phyloP scores from a whole-genome alignment of 2,329 filamentous ascomycete genomes.

The Phialocephala sp. region DNA sequence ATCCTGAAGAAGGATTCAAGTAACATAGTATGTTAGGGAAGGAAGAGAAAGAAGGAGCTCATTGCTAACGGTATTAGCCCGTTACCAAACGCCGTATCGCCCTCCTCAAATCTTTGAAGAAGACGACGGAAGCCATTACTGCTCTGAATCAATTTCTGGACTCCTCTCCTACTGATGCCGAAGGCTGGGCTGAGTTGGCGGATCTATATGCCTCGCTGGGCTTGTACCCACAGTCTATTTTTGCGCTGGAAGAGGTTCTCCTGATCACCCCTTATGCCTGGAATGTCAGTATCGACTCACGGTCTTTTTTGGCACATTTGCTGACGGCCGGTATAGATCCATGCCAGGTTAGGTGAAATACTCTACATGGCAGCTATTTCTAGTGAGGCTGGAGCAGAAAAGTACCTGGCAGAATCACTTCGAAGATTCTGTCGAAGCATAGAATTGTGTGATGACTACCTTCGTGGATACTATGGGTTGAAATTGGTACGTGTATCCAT shows the following conservation, averaged over 20 bases:
- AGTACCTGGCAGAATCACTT: constrained; percentile 72
- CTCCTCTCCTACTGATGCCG: constrained; percentile 85
- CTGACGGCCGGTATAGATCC: constrained; percentile 63
- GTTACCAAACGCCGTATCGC: constrained; percentile 85
- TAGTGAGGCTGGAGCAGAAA: constrained; percentile 47
- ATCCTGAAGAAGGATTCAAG: constrained; percentile 75
- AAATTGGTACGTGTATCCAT: constrained; percentile 65
- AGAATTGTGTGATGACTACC: constrained; percentile 90
- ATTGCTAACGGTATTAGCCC: constrained; percentile 59
- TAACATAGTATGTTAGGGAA: constrained; percentile 70
- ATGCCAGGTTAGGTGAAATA: constrained; percentile 85
- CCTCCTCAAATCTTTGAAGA: constrained; percentile 76
- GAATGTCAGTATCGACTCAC: constrained; percentile 69
- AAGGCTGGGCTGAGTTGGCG: constrained; percentile 90
- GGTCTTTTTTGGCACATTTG: constrained; percentile 25
- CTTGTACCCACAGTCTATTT: constrained; percentile 82
- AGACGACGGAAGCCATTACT: constrained; percentile 72
- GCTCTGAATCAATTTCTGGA: constrained; percentile 79
- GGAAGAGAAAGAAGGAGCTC: constrained; percentile 13
- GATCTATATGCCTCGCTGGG: constrained; percentile 85
- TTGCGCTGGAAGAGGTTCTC: constrained; percentile 87
- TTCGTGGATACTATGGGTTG: constrained; percentile 91
- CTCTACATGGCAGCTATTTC: constrained; percentile 71
- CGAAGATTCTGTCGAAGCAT: constrained; percentile 89
- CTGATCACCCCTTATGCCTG: constrained; percentile 89